Percentiles rank a stretch among this genome's conserved stretches.
Evolutionary conservation across 1,284 basidiomycete genomes (phyloP).

Genomic region (Cutaneotrichosporon cyanovorans): DNA sequence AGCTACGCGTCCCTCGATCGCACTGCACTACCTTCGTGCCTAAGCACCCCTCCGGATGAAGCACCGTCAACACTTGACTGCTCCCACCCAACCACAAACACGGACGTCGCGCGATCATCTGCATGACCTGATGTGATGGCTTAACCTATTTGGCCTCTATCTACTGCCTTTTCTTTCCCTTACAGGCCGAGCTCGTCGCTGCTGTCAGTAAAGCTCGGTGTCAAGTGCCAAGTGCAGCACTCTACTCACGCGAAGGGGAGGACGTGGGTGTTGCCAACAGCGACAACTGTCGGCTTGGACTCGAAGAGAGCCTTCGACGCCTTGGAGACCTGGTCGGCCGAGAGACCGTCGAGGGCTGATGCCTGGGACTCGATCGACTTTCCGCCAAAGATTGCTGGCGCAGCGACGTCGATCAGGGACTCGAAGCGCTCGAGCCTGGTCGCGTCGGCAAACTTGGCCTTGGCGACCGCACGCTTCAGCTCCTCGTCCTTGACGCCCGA

Average conservation of each 20-base stretch:
- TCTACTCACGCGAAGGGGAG: conserved; percentile 61
- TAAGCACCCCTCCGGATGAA: too few relatives aligned
- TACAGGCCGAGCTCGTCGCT: conserved; percentile 73
- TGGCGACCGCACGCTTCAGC: conserved; percentile 69
- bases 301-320: conserved; percentile 41
- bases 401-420: conserved; percentile 59
- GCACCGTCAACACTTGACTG: too few relatives aligned
- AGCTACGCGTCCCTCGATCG: too few relatives aligned
- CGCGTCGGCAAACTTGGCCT: conserved; percentile 78
- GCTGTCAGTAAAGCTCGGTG: too few relatives aligned
- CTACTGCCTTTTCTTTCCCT: conserved; percentile 27
- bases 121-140: conserved; percentile 15
- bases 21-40: too few relatives aligned
- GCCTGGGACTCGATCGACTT: conserved; percentile 51
- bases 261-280: conserved; percentile 64
- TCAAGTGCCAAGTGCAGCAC: too few relatives aligned
- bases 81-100: too few relatives aligned
- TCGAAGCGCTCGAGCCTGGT: conserved; percentile 58
- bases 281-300: conserved; percentile 75
- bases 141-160: conserved; percentile 21
- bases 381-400: conserved; percentile 51
- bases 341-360: conserved; percentile 53
- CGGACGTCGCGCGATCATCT: neutral
- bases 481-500: conserved; percentile 59
- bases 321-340: conserved; percentile 57